phyloP scores from a whole-genome alignment of 1,284 basidiomycete species.

The Marasmius sp. region DNA sequence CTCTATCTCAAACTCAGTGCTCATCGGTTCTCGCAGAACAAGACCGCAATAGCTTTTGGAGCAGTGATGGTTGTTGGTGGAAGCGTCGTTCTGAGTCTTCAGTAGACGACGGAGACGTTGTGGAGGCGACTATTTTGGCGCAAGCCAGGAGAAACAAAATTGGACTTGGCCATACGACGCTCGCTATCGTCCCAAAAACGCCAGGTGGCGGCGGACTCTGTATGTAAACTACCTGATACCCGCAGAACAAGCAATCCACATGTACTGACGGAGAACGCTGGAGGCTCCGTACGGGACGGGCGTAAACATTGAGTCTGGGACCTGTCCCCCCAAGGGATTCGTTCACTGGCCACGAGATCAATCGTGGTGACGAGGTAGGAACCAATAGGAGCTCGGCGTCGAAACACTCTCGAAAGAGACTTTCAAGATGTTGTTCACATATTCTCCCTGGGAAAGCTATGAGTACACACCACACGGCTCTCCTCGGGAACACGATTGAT shows the following conservation, averaged over 20 bases:
- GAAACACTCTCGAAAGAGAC: conserved; percentile 12
- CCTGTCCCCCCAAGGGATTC: no score
- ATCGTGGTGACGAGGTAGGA: conserved; percentile 28
- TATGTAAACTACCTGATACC: no score
- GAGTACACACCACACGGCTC: not conserved
- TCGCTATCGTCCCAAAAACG: no score
- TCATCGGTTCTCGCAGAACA: not conserved
- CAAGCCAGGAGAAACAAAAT: not conserved
- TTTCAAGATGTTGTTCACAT: not conserved
- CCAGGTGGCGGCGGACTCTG: no score
- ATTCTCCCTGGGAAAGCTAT: conserved; percentile 1
- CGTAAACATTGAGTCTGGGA: no score
- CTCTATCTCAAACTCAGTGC: not conserved
- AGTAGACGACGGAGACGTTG: not conserved
- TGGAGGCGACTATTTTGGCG: not conserved
- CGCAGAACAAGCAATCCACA: not conserved
- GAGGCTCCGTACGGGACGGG: no score
- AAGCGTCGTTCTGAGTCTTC: not conserved
- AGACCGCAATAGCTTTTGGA: not conserved
- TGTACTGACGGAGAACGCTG: no score
- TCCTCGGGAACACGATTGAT: not conserved
- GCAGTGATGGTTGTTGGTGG: not conserved
- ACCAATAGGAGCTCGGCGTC: conserved; percentile 27
- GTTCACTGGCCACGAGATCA: not conserved
- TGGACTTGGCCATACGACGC: not conserved